phyloP scores from a whole-genome alignment of 257 asterid genomes.

The Galeopsis tetrahit region DNA sequence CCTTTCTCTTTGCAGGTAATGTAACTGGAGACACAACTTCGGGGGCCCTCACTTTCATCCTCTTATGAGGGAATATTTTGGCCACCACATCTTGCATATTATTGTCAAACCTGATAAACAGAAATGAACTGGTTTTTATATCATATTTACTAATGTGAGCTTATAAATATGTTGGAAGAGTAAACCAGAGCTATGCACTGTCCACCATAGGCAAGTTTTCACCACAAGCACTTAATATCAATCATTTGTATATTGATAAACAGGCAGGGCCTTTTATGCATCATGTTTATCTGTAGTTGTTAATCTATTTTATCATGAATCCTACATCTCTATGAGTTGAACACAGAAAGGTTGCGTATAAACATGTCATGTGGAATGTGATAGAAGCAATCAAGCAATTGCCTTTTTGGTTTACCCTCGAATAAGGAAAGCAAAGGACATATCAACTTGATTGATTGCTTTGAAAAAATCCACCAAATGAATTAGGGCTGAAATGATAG shows the following conservation, averaged over 20 bases:
- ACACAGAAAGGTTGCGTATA: neutral
- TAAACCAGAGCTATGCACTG: constrained; percentile 4
- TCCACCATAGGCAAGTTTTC: neutral
- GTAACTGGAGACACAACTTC: constrained; percentile 65
- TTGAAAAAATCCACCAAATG: neutral
- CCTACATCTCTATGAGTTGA: neutral
- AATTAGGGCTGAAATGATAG: neutral
- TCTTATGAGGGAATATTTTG: constrained; percentile 88
- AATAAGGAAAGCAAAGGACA: neutral
- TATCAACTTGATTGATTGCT: neutral
- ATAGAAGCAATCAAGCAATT: constrained; percentile 11
- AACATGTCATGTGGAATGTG: neutral
- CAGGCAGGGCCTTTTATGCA: constrained; percentile 5
- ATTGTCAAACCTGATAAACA: constrained; percentile 80
- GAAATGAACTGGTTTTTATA: constrained; percentile 1
- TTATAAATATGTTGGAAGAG: constrained; percentile 4
- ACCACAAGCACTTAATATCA: neutral
- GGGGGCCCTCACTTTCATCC: constrained; percentile 74
- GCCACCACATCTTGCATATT: constrained; percentile 91
- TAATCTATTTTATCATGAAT: constrained; percentile 5
- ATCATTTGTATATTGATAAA: constrained; percentile 1
- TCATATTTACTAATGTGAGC: constrained; percentile 15
- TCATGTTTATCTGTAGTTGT: constrained; percentile 22
- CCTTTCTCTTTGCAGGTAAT: constrained; percentile 93
- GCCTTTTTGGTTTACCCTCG: neutral